These are phyloP conservation scores for Penicillium digitatum DNA, from an alignment of 2,329 filamentous ascomycete species.

Conservation along the genomic window DNA sequence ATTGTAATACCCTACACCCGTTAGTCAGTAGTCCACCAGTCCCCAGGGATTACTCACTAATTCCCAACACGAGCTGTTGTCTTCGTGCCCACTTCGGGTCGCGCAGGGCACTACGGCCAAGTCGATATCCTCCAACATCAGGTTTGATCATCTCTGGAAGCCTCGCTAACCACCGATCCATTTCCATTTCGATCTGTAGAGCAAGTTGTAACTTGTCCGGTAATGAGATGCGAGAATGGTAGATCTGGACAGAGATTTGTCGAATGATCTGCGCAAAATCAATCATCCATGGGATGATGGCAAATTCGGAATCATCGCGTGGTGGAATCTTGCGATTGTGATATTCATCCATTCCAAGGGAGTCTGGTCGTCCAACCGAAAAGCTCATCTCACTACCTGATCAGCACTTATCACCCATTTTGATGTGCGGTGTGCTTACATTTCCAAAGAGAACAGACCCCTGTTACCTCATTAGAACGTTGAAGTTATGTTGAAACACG, in stretches of 20 bases:
- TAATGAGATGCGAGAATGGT: constrained; percentile 34
- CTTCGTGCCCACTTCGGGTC: constrained; percentile 40
- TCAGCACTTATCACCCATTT: not conserved
- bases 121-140: constrained; percentile 21
- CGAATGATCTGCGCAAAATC: constrained; percentile 41
- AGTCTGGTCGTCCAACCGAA: constrained; percentile 48
- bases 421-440: constrained; percentile 27
- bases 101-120: constrained; percentile 27
- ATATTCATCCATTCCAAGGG: constrained; percentile 48
- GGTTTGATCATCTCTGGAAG: constrained; percentile 34
- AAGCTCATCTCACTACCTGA: constrained; percentile 46
- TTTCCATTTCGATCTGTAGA: constrained; percentile 35
- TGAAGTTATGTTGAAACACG: not conserved
- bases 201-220: constrained; percentile 36
- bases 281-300: constrained; percentile 43
- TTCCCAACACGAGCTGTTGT: constrained; percentile 39
- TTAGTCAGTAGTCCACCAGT: not conserved
- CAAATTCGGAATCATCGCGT: constrained; percentile 35
- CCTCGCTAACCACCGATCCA: constrained; percentile 36
- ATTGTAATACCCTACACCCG: constrained; percentile 36
- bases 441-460: constrained; percentile 46
- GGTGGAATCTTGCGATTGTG: constrained; percentile 45
- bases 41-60: constrained; percentile 30
- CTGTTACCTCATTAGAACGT: constrained; percentile 20
- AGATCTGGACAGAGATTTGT: constrained; percentile 40